Conservation (phyloP, 179 eudicot genomes). For the Amaranthus tricolor region DNA sequence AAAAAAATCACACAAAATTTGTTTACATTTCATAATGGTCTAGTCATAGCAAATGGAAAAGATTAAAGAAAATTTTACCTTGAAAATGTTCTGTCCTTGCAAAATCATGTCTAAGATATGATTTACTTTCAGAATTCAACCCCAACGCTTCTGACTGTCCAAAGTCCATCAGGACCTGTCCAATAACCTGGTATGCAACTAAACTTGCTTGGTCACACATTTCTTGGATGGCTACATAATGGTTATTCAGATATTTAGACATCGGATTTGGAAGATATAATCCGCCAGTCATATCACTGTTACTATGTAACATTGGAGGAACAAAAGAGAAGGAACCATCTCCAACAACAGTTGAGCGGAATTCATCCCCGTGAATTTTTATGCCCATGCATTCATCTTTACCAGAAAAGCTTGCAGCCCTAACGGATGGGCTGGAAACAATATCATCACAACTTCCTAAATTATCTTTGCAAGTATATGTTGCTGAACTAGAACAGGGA, state of each 20-base stretch:
- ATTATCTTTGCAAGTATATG: constrained; percentile 14
- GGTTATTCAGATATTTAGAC: constrained; percentile 34
- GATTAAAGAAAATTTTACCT: constrained; percentile 30
- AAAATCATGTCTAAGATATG: constrained; percentile 48
- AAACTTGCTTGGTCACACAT: constrained; percentile 71
- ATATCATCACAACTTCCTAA: constrained; percentile 19
- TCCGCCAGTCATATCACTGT: background rate
- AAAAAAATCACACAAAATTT: background rate
- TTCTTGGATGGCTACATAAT: constrained; percentile 60
- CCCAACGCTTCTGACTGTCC: constrained; percentile 39
- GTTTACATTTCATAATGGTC: background rate
- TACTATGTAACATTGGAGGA: constrained; percentile 6
- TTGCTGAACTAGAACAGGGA: constrained; percentile 17
- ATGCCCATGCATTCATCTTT: constrained; percentile 20
- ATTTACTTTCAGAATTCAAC: constrained; percentile 32
- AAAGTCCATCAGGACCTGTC: constrained; percentile 44
- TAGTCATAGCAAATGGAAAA: background rate
- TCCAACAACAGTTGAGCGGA: constrained; percentile 5
- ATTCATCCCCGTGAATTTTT: constrained; percentile 12
- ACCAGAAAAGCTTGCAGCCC: constrained; percentile 19
- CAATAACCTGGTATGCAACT: constrained; percentile 55
- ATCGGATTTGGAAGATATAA: constrained; percentile 11
- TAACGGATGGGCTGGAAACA: constrained; percentile 23
- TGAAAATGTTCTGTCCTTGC: constrained; percentile 19
- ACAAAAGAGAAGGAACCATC: constrained; percentile 17